phyloP scores from a whole-genome alignment of 345 rosid species.

The Gossypium raimondii region DNA sequence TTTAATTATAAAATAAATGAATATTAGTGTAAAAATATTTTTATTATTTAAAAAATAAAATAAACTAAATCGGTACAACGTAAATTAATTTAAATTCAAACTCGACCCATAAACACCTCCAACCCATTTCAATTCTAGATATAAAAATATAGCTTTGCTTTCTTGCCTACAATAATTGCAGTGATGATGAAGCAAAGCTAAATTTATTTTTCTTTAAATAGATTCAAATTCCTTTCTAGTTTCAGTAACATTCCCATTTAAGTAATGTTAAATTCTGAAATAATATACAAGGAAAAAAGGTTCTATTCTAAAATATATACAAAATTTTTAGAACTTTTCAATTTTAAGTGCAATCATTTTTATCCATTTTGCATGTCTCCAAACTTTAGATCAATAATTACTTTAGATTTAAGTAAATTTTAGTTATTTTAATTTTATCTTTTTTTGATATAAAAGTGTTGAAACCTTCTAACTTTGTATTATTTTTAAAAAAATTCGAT shows the following conservation, averaged over 20 bases:
- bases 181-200: not conserved
- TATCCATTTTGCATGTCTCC: not conserved
- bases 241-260: not conserved
- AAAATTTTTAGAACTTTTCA: not conserved
- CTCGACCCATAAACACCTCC: no score
- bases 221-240: not conserved
- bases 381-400: not conserved
- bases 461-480: no score
- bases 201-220: not conserved
- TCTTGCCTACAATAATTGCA: not conserved
- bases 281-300: not conserved
- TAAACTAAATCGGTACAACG: rapidly evolving
- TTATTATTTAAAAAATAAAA: no score
- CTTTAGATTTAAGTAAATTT: not conserved
- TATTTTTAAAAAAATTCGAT: no score
- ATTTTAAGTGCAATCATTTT: not conserved
- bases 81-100: no score
- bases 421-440: not conserved
- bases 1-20: no score
- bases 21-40: no score
- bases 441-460: no score
- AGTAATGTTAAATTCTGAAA: not conserved
- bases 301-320: no score
- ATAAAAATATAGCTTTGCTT: not conserved
- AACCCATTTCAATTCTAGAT: no score